Percentiles rank a stretch among this genome's conserved stretches.
These are phyloP conservation scores for Plasmodium relictum DNA, from an alignment of 169 alveolate species.

Conservation along the genomic window DNA sequence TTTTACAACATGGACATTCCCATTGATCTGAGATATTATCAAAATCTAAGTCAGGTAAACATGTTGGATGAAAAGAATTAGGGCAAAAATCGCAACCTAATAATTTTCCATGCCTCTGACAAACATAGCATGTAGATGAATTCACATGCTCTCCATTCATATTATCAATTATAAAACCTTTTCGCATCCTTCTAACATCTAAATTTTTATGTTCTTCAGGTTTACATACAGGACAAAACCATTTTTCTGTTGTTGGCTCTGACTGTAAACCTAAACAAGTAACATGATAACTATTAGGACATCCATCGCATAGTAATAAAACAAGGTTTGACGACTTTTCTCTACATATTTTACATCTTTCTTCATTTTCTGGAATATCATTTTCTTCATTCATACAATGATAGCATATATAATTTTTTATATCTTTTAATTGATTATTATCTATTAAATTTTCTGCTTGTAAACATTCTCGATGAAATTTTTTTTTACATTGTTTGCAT, in stretches of 20 bases:
- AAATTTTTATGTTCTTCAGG: conserved; percentile 89
- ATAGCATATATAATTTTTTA: conserved; percentile 84
- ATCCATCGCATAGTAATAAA: conserved; percentile 92
- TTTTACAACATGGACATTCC: conserved; percentile 94
- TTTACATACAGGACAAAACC: conserved; percentile 93
- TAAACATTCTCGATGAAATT: conserved; percentile 85
- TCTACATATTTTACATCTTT: conserved; percentile 88
- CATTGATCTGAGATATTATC: conserved; percentile 91
- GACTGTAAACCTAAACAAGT: conserved; percentile 89
- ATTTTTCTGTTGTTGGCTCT: conserved; percentile 90
- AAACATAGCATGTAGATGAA: conserved; percentile 91
- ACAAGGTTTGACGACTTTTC: conserved; percentile 86
- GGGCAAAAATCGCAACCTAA: conserved; percentile 93
- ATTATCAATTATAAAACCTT: conserved; percentile 81
- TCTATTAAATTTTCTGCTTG: conserved; percentile 80
- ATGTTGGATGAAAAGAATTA: conserved; percentile 92
- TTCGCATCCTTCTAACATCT: conserved; percentile 84
- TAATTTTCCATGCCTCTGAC: conserved; percentile 92
- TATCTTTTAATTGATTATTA: conserved; percentile 79
- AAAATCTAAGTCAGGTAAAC: conserved; percentile 89
- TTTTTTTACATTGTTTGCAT: conserved; percentile 85
- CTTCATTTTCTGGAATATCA: conserved; percentile 87
- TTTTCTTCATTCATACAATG: conserved; percentile 86
- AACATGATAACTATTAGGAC: conserved; percentile 92
- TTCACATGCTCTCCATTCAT: conserved; percentile 89